A percentile compares a stretch with the other conserved stretches of the same genome.
phyloP scores from a whole-genome alignment of 1,139 yeast genomes.

The Pichia sp. region DNA sequence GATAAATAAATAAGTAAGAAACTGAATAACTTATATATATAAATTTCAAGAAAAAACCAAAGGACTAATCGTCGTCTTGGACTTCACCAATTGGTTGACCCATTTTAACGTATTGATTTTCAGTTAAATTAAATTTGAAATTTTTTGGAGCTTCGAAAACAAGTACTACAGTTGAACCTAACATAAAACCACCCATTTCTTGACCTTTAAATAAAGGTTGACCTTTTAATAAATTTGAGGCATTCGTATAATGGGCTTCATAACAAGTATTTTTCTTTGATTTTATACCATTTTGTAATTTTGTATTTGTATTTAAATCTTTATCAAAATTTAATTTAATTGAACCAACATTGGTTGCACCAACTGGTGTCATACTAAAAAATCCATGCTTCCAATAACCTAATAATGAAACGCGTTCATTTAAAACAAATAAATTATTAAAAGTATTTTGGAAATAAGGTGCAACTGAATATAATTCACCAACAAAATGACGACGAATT shows the following conservation, averaged over 20 bases:
- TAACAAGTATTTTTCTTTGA: slow-evolving; percentile 76
- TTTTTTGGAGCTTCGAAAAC: slow-evolving; percentile 89
- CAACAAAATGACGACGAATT: slow-evolving; percentile 89
- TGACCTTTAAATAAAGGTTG: slow-evolving; percentile 86
- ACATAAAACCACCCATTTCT: slow-evolving; percentile 95
- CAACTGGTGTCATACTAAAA: slow-evolving; percentile 98
- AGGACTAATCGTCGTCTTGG: not conserved
- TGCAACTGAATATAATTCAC: slow-evolving; percentile 92
- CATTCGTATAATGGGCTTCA: slow-evolving; percentile 87
- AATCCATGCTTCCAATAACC: slow-evolving; percentile 98
- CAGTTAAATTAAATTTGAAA: slow-evolving; percentile 62
- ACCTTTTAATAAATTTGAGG: slow-evolving; percentile 77
- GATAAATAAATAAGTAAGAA: no score
- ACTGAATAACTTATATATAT: no score
- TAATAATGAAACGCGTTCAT: slow-evolving; percentile 90
- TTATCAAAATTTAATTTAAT: slow-evolving; percentile 89
- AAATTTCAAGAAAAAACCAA: no score
- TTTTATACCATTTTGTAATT: slow-evolving; percentile 49
- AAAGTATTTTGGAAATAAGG: slow-evolving; percentile 90
- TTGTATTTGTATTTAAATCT: slow-evolving; percentile 77
- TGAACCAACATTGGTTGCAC: slow-evolving; percentile 98
- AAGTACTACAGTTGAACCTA: slow-evolving; percentile 92
- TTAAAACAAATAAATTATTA: slow-evolving; percentile 80
- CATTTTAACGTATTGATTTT: slow-evolving; percentile 75
- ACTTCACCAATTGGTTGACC: slow-evolving; percentile 72